Evolutionary conservation across 1,284 basidiomycete species (phyloP), one percentile per base, ranked within the genome.

Genomic region (Sanghuangporus weigelae): DNA sequence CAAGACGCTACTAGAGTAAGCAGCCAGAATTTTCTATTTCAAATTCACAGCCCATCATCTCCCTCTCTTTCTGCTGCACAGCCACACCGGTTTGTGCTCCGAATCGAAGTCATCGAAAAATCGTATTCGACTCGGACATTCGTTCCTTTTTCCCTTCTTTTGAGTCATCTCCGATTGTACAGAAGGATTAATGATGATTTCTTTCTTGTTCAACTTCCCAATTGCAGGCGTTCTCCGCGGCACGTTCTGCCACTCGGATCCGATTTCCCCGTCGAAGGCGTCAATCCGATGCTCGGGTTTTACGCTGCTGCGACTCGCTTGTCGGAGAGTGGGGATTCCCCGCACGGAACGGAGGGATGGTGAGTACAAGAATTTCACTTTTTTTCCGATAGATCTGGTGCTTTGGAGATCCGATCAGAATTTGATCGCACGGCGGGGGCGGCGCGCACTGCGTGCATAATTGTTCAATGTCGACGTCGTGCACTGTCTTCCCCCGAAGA

Each of bases 241-340:
- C 75, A 80, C 1, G 79, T 87, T 11, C 81, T 95, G 2, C 87
- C 92, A 0, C 79, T 96, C 0, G 95, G 95, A 10, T 93, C 92
- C 2, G 95, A 97, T 74, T 96, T 96, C 74, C 95, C 95, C 0
- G 88, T 98, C 1, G 94, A 96, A 74, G 80, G 82, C 16, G 87
- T 92, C 60, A 90, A 92, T 68, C 92, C 92, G 0, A 75, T 93
- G 11, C 74, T 88, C 2, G 93, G 93, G 1, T 95, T 96, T 75
- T 95, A 95, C 71, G 92, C 95, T 2, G 92, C 94, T 0, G 84
- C 95, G 2, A 82, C 92, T 0, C 82, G 95, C 12, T 78, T 93
- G 1, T 83, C 84, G 35, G 76, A 80, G 0, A 75, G 84, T 2
- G 93, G 93, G 1, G 76, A 80, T 8, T 94, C 91, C 11, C 95